Evolutionary conservation across 164 flowering plant species (phyloP).

Genomic region (Warburgia ugandensis): DNA sequence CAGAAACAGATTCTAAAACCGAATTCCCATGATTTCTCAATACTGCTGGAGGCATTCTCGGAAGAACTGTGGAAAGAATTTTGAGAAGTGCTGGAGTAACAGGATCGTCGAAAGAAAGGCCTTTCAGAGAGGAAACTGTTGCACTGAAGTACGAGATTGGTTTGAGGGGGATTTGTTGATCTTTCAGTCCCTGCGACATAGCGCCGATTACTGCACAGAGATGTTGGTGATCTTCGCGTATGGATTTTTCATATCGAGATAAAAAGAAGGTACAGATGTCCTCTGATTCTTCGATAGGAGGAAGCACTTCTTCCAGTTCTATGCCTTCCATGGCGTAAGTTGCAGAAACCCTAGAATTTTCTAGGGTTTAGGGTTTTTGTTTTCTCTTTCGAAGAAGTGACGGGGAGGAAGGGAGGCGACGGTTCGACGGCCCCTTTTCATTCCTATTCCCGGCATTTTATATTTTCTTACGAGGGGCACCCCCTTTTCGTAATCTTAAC

Average conservation of each 20-base stretch:
- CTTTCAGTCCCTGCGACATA: slow-evolving; percentile 73
- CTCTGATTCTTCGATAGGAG: slow-evolving; percentile 16
- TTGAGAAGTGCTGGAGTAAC: slow-evolving; percentile 42
- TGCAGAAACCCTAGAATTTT: no score
- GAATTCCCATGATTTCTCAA: slow-evolving; percentile 37
- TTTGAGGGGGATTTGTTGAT: slow-evolving; percentile 46
- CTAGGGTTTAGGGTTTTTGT: no score
- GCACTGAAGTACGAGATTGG: slow-evolving; percentile 68
- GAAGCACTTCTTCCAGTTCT: slow-evolving; percentile 7
- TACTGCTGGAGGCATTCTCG: slow-evolving; percentile 32
- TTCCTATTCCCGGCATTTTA: no score
- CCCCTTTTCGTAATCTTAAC: no score
- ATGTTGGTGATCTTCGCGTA: slow-evolving; percentile 55
- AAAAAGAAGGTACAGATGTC: slow-evolving; percentile 44
- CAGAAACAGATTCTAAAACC: slow-evolving; percentile 25
- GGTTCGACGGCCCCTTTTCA: no score
- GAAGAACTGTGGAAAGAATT: slow-evolving; percentile 38
- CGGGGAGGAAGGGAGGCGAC: no score
- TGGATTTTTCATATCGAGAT: slow-evolving; percentile 39
- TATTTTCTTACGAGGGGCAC: no score
- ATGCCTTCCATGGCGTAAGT: slow-evolving; percentile 27
- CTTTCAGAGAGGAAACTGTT: slow-evolving; percentile 47
- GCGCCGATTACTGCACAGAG: slow-evolving; percentile 67
- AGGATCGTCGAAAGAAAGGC: slow-evolving; percentile 28
- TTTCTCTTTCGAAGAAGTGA: no score